These are phyloP conservation scores for Apiospora hydei DNA, from an alignment of 2,329 filamentous ascomycete genomes.

Conservation along the genomic window DNA sequence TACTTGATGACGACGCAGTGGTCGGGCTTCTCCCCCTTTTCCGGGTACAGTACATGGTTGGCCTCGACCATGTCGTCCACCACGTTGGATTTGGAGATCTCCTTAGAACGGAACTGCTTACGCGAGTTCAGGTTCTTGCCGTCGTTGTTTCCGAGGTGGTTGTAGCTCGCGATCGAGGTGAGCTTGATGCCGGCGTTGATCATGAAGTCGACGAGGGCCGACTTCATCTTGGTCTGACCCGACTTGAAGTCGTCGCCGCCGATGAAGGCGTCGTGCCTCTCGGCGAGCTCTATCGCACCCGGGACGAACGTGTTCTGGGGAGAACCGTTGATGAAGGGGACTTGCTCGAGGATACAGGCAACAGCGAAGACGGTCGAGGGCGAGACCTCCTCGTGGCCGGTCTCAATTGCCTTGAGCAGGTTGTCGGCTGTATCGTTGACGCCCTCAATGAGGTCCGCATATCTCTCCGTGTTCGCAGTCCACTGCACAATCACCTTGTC, in stretches of 20 bases:
- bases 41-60: constrained; percentile 84
- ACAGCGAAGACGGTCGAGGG: constrained; percentile 97
- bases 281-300: constrained; percentile 87
- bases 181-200: constrained; percentile 99
- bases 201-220: constrained; percentile 95
- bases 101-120: constrained; percentile 98
- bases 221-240: constrained; percentile 99
- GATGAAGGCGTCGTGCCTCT: constrained; percentile 87
- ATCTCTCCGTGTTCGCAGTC: constrained; percentile 99
- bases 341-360: constrained; percentile 86
- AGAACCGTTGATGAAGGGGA: constrained; percentile 98
- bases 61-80: constrained; percentile 99
- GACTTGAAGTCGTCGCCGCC: constrained; percentile 99
- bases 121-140: constrained; percentile 98
- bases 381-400: constrained; percentile 88
- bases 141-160: constrained; percentile 99
- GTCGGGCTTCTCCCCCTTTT: constrained; percentile 91
- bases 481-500: constrained; percentile 98
- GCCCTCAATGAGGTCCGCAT: constrained; percentile 83
- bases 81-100: constrained; percentile 99
- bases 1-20: constrained; percentile 99
- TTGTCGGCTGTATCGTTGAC: constrained; percentile 98
- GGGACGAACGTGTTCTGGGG: constrained; percentile 99
- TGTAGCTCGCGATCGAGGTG: constrained; percentile 98
- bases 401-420: constrained; percentile 84